phyloP scores from a whole-genome alignment of 2,329 filamentous ascomycete species.

The Beauveria varroae region DNA sequence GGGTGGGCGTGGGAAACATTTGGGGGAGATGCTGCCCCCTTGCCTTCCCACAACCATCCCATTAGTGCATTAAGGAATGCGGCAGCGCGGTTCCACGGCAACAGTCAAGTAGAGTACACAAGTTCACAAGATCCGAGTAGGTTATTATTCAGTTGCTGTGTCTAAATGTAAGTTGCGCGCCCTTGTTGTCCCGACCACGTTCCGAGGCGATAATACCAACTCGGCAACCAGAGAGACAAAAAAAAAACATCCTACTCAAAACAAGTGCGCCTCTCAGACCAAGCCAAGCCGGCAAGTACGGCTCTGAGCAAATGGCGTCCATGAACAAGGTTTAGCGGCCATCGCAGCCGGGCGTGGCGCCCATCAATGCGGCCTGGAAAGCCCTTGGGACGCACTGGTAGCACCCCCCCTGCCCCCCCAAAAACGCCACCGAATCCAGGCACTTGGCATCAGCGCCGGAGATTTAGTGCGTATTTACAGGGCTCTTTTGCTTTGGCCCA shows the following conservation, averaged over 20 bases:
- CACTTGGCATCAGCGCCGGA: constrained; percentile 6
- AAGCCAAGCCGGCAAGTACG: neutral
- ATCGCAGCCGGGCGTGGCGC: constrained; percentile 7
- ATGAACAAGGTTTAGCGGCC: constrained; percentile 4
- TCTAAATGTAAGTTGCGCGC: too few relatives aligned
- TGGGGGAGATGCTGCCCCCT: too few relatives aligned
- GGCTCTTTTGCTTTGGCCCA: neutral
- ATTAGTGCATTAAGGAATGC: too few relatives aligned
- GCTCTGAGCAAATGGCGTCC: neutral
- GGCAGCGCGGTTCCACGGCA: too few relatives aligned
- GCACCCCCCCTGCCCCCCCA: too few relatives aligned
- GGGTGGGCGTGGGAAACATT: too few relatives aligned
- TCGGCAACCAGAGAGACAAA: neutral
- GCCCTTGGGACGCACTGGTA: neutral
- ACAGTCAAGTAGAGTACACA: too few relatives aligned
- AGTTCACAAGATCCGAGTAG: too few relatives aligned
- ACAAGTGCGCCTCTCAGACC: neutral
- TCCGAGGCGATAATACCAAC: too few relatives aligned
- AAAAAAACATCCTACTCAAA: neutral
- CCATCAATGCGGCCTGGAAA: neutral
- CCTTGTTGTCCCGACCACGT: too few relatives aligned
- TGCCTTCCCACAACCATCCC: too few relatives aligned
- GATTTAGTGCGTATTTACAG: neutral
- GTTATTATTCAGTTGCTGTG: too few relatives aligned
- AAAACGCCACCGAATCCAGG: neutral